Conservation (phyloP, 148 eudicot species). For the Limonium bicolor region DNA sequence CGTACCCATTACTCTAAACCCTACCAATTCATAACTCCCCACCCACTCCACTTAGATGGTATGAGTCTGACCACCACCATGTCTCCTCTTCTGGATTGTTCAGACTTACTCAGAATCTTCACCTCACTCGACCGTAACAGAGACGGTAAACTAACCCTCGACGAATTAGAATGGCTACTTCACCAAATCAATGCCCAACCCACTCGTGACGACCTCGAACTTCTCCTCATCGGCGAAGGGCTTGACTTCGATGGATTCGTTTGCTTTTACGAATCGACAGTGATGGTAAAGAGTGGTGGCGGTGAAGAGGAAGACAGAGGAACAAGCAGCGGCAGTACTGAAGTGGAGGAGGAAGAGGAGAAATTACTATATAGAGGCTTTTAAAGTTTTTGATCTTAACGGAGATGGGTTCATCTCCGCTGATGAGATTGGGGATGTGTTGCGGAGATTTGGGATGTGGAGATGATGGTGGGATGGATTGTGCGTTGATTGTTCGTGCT, state of each 20-base stretch:
- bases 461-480: slow-evolving; percentile 21
- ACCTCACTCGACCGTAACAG: slow-evolving; percentile 29
- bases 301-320: too few species aligned
- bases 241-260: slow-evolving; percentile 21
- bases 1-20: too few species aligned
- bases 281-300: slow-evolving; percentile 1
- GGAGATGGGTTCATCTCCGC: slow-evolving; percentile 49
- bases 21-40: too few species aligned
- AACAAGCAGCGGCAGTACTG: background rate
- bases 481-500: slow-evolving; percentile 25
- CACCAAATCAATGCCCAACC: slow-evolving; percentile 14
- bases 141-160: slow-evolving; percentile 32
- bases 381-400: slow-evolving; percentile 55
- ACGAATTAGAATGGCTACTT: slow-evolving; percentile 30
- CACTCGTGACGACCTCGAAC: slow-evolving; percentile 17
- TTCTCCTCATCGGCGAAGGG: slow-evolving; percentile 17
- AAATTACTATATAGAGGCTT: slow-evolving; percentile 28
- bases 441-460: slow-evolving; percentile 46
- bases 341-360: slow-evolving; percentile 7
- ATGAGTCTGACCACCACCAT: too few species aligned
- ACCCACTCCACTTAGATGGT: too few species aligned
- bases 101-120: too few species aligned
- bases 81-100: too few species aligned
- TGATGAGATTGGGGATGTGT: slow-evolving; percentile 38
- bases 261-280: slow-evolving; percentile 14